phyloP scores from a whole-genome alignment of 2,329 filamentous ascomycete species.

The Chalaropsis ovoidea region DNA sequence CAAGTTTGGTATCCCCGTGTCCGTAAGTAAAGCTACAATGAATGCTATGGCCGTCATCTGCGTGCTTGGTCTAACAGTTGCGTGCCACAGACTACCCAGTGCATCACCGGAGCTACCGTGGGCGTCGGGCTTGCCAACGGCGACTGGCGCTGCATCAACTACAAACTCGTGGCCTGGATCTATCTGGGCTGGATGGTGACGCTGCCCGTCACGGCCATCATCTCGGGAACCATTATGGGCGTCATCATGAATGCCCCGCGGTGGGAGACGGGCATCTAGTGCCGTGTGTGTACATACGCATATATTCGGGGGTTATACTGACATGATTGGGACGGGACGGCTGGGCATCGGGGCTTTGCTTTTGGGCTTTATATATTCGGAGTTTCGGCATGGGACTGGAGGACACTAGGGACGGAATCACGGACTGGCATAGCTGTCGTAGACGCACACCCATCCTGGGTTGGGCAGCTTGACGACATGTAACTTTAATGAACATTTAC shows the following conservation, averaged over 20 bases:
- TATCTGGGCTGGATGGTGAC: constrained; percentile 44
- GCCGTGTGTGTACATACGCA: not conserved
- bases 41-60: not conserved
- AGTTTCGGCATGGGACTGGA: not conserved
- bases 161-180: constrained; percentile 39
- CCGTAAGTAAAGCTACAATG: constrained; percentile 26
- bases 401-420: not conserved
- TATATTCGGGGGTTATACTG: not conserved
- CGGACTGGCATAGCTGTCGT: not conserved
- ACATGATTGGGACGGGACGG: not conserved
- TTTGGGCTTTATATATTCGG: not conserved
- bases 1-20: constrained; percentile 41
- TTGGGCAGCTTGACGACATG: not conserved
- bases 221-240: constrained; percentile 46
- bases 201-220: constrained; percentile 40
- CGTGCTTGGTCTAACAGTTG: not conserved
- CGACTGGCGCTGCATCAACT: constrained; percentile 42
- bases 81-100: constrained; percentile 38
- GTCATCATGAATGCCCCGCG: constrained; percentile 45
- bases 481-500: not conserved
- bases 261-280: constrained; percentile 27
- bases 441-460: not conserved
- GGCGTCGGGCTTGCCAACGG: constrained; percentile 44
- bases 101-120: constrained; percentile 43
- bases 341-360: not conserved